phyloP scores from a whole-genome alignment of 2,329 filamentous ascomycete species.

The Colletotrichum sp. region DNA sequence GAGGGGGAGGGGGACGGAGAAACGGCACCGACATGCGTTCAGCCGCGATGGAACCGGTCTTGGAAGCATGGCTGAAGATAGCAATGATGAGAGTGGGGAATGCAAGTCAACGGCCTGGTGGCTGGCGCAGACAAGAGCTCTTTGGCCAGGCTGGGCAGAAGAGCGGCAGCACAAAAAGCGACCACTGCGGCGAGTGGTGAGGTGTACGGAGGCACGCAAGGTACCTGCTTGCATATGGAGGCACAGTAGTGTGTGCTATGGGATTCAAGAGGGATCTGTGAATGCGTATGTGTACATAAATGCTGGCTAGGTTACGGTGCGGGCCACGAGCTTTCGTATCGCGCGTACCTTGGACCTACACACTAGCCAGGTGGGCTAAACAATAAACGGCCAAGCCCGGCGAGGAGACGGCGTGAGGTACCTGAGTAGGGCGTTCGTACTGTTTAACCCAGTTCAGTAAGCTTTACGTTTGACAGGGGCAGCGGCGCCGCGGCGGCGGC shows the following conservation, averaged over 20 bases:
- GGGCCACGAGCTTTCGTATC: conserved; percentile 13
- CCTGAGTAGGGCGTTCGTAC: conserved; percentile 9
- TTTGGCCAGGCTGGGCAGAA: not conserved
- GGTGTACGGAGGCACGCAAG: conserved; percentile 8
- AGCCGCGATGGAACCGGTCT: conserved; percentile 17
- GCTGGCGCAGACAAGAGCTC: not conserved
- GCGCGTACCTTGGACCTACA: not conserved
- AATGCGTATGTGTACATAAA: not conserved
- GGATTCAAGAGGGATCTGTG: conserved; percentile 17
- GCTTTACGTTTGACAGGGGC: conserved; percentile 18
- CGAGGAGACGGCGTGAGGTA: conserved; percentile 14
- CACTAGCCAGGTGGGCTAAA: conserved; percentile 8
- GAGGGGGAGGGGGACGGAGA: not conserved
- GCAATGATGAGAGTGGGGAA: conserved; percentile 9
- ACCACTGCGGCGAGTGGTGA: not conserved
- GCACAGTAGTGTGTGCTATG: conserved; percentile 18
- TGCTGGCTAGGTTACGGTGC: not conserved
- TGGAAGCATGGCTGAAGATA: conserved; percentile 21
- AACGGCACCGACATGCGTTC: conserved; percentile 17
- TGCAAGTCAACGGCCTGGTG: conserved; percentile 19
- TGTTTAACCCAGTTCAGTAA: conserved; percentile 14
- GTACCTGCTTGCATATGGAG: conserved; percentile 12
- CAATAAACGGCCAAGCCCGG: conserved; percentile 2
- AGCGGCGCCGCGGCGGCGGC: conserved; percentile 10
- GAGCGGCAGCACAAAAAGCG: not conserved